Evolutionary conservation across 2,329 filamentous ascomycete genomes (phyloP), one percentile per base, ranked within the genome.

Genomic region (Spiromastix sp.): DNA sequence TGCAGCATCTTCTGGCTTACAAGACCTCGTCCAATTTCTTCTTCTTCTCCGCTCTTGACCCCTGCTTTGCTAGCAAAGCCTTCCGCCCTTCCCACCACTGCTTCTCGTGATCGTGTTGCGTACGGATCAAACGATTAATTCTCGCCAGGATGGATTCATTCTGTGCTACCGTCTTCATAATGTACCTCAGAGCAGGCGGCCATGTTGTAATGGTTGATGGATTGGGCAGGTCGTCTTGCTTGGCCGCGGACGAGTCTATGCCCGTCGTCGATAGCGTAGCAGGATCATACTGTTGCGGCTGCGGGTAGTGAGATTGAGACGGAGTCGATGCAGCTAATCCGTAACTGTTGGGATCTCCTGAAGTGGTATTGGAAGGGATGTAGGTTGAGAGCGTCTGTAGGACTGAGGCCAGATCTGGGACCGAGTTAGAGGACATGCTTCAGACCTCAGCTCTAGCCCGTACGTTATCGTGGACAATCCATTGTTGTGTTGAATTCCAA

Each of bases 101-200:
- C 43, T 66, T 66, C 44, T 81, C 75, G 46, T 81, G 71, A 26
- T 68, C 64, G 46, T 76, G 69, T 51, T 82, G 77, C 27, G 74
- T 68, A 36, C 66, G 66, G 40, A 81, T 79, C 54, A 82, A 64
- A 57, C 76, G 52, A 13, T 62, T 61, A 42, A 74, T 65, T 8
- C 63, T 61, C 11, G 55, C 52, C 27, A 67, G 54, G 2, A 62
- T 54, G 20, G 55, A 51, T 37, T 70, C 63, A 40, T 67, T 64
- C 27, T 59, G 60, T 1, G 58, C 54, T 13, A 71, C 59, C 3
- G 61, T 61, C 34, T 60, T 62, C 60, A 68, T 71, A 15, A 72
- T 62, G 52, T 68, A 64, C 44, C 60, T 60, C 20, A 72, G 49
- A 5, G 67, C 70, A 7, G 62, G 52, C 10, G 67, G 60, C 68